phyloP scores from a whole-genome alignment of 495 filamentous ascomycete species.

The Evansstolkia leycettana region DNA sequence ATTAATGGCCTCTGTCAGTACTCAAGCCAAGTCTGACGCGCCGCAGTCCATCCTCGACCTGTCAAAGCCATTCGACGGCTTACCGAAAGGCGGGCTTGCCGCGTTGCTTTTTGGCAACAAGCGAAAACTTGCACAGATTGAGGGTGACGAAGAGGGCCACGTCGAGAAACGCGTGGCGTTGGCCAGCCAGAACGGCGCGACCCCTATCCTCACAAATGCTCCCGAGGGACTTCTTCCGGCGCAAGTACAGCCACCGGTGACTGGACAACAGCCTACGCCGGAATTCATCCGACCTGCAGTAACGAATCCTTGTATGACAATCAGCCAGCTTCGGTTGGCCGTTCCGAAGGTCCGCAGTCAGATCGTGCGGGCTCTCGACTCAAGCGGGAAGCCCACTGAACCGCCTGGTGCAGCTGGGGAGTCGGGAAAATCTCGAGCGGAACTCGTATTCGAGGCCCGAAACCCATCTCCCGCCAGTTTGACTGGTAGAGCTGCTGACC shows the following conservation, averaged over 20 bases:
- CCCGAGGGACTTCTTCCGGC: slow-evolving; percentile 65
- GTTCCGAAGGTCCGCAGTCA: slow-evolving; percentile 78
- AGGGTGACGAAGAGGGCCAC: slow-evolving; percentile 56
- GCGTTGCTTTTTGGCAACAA: slow-evolving; percentile 87
- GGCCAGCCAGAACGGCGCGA: slow-evolving; percentile 49
- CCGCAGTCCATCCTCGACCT: slow-evolving; percentile 82
- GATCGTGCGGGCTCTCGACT: slow-evolving; percentile 47
- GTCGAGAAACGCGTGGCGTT: slow-evolving; percentile 48
- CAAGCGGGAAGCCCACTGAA: slow-evolving; percentile 32
- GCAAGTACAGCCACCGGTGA: slow-evolving; percentile 36
- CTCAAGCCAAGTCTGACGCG: slow-evolving; percentile 49
- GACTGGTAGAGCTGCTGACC: slow-evolving; percentile 44
- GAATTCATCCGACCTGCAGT: slow-evolving; percentile 84
- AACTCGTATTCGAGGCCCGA: slow-evolving; percentile 57
- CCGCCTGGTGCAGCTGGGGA: slow-evolving; percentile 38
- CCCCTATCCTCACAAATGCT: slow-evolving; percentile 63
- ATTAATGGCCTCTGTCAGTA: slow-evolving; percentile 56
- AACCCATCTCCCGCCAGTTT: slow-evolving; percentile 50
- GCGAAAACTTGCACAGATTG: slow-evolving; percentile 57
- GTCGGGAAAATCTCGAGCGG: slow-evolving; percentile 48
- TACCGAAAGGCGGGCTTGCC: slow-evolving; percentile 80
- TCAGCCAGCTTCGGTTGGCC: slow-evolving; percentile 79
- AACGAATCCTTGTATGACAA: slow-evolving; percentile 60
- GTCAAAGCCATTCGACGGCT: slow-evolving; percentile 85
- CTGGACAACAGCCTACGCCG: slow-evolving; percentile 59